These are phyloP conservation scores for Ambrosia trifida DNA, from an alignment of 129 eudicot genomes.

Conservation along the genomic window DNA sequence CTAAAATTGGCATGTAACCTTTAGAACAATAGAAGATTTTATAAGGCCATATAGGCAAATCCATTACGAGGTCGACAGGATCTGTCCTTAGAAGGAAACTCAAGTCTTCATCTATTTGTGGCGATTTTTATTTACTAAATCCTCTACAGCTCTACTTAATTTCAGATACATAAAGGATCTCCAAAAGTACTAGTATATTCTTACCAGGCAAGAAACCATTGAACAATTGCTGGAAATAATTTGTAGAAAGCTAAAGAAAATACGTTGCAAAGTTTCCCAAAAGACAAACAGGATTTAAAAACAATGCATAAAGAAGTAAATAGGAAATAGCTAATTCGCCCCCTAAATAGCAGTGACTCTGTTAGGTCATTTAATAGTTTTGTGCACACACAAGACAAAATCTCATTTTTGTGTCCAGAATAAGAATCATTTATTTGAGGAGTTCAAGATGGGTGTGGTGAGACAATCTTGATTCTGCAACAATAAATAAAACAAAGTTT, in stretches of 20 bases:
- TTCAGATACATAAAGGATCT: neutral
- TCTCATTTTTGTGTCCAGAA: constrained; percentile 18
- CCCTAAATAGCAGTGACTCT: constrained; percentile 3
- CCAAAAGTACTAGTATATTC: constrained; percentile 9
- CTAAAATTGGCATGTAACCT: neutral
- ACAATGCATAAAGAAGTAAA: constrained; percentile 13
- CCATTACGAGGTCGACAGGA: neutral
- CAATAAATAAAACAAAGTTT: constrained; percentile 27
- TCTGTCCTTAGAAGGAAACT: neutral
- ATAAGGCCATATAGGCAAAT: constrained; percentile 1
- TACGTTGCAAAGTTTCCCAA: neutral
- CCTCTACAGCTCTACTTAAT: neutral
- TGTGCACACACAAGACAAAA: constrained; percentile 20
- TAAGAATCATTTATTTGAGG: constrained; percentile 32
- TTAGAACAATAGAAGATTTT: neutral
- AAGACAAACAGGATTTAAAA: constrained; percentile 4
- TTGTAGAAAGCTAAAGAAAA: constrained; percentile 2
- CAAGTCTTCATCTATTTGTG: neutral
- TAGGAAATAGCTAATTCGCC: constrained; percentile 3
- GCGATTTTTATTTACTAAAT: neutral
- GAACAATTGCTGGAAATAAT: neutral
- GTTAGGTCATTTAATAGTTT: constrained; percentile 8
- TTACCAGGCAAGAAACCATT: constrained; percentile 4
- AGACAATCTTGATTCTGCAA: constrained; percentile 31
- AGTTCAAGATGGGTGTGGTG: constrained; percentile 28